phyloP scores from a whole-genome alignment of 106 monocot genomes.

The Acanthochlamys bracteata region DNA sequence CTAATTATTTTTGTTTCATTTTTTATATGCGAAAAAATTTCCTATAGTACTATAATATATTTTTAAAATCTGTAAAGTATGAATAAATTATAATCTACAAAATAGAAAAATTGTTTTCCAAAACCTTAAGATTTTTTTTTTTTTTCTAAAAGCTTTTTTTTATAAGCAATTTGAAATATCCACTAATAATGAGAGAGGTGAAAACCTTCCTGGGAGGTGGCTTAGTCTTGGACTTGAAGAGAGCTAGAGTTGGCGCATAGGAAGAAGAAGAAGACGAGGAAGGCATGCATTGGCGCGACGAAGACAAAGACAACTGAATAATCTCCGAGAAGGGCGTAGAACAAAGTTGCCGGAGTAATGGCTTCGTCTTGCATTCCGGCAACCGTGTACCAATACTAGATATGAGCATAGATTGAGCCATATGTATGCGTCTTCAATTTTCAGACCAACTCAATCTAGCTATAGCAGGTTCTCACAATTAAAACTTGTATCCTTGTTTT shows the following conservation, averaged over 20 bases:
- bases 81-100: too few relatives aligned
- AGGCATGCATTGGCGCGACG: not conserved
- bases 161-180: too few relatives aligned
- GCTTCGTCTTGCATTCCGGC: conserved; percentile 17
- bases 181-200: not conserved
- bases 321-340: conserved; percentile 27
- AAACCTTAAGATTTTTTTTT: too few relatives aligned
- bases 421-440: conserved; percentile 7
- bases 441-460: too few relatives aligned
- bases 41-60: too few relatives aligned
- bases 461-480: too few relatives aligned
- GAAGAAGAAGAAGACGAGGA: conserved; percentile 16
- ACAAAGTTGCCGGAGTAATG: conserved; percentile 42
- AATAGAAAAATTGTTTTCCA: too few relatives aligned
- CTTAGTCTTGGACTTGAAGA: conserved; percentile 70
- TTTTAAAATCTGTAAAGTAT: too few relatives aligned
- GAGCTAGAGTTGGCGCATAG: conserved; percentile 25
- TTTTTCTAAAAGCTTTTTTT: too few relatives aligned
- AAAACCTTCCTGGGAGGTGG: conserved; percentile 40
- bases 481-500: not conserved
- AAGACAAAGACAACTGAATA: conserved; percentile 10
- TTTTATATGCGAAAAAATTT: too few relatives aligned
- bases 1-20: too few relatives aligned
- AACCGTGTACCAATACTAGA: conserved; percentile 34
- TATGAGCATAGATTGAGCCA: conserved; percentile 77